Conservation (phyloP, 2,329 filamentous ascomycete species). For the Ophiostoma tasmaniense region DNA sequence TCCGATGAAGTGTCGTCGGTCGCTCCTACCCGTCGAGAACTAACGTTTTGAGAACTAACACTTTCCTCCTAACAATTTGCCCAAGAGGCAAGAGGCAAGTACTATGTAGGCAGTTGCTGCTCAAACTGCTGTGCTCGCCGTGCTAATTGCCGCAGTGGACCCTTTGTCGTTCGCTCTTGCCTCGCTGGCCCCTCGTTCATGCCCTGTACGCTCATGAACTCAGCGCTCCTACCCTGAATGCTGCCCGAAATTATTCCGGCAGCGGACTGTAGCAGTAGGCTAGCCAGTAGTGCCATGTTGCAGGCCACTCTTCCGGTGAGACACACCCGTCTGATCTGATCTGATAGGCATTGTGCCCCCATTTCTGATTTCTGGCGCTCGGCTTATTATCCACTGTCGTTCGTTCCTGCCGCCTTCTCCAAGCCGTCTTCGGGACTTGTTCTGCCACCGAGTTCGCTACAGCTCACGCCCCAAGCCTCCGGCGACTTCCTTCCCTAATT, state of each 20-base stretch:
- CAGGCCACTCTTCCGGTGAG: neutral
- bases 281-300: neutral
- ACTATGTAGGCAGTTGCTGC: neutral
- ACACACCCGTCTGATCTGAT: neutral
- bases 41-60: neutral
- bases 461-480: neutral
- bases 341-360: neutral
- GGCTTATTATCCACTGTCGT: neutral
- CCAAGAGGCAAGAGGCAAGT: neutral
- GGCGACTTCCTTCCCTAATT: neutral
- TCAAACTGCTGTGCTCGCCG: neutral
- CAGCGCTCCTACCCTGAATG: no score
- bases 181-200: neutral
- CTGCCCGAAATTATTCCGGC: neutral
- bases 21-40: neutral
- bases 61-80: neutral
- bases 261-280: neutral
- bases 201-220: neutral
- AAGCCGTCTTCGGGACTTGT: neutral
- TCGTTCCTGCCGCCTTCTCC: neutral
- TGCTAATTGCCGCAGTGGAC: slow-evolving; percentile 2
- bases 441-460: neutral
- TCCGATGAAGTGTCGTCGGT: neutral
- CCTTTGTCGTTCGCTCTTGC: neutral
- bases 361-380: neutral